Conservation (phyloP, 306 rosid genomes). For the Luffa acutangula region DNA sequence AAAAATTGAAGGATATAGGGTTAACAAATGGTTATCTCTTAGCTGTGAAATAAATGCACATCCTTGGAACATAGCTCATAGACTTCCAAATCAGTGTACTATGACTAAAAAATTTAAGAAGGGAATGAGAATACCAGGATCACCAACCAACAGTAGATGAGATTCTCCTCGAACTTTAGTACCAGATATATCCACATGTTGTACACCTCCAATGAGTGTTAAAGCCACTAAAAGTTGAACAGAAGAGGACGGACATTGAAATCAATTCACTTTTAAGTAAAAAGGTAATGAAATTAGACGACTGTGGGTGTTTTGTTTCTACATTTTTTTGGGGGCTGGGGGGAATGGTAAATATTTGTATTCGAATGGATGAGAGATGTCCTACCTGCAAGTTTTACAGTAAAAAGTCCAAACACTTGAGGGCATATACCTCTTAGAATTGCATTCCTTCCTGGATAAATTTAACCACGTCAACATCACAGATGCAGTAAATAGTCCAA, state of each 20-base stretch:
- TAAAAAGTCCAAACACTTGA: conserved; percentile 85
- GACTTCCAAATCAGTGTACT: background rate
- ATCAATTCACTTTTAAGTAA: background rate
- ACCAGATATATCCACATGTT: conserved; percentile 85
- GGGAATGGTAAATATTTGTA: too few relatives aligned
- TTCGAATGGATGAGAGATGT: background rate
- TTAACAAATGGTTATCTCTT: background rate
- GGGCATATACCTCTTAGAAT: conserved; percentile 88
- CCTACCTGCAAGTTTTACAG: conserved; percentile 89
- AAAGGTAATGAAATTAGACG: background rate
- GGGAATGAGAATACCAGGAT: conserved; percentile 59
- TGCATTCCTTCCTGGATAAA: conserved; percentile 82
- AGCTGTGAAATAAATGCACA: background rate
- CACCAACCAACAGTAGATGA: conserved; percentile 90
- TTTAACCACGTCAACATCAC: conserved; percentile 18
- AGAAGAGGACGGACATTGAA: background rate
- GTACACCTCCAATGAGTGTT: conserved; percentile 93
- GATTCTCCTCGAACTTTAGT: conserved; percentile 94
- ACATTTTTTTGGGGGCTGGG: background rate
- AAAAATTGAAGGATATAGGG: background rate
- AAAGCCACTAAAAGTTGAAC: conserved; percentile 53
- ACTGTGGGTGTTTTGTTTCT: background rate
- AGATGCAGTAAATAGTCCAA: background rate
- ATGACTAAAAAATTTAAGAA: conserved; percentile 2
- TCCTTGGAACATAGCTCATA: background rate